Conservation (phyloP, 805 yeast genomes). For the Vanderwaltozyma tropicalis region DNA sequence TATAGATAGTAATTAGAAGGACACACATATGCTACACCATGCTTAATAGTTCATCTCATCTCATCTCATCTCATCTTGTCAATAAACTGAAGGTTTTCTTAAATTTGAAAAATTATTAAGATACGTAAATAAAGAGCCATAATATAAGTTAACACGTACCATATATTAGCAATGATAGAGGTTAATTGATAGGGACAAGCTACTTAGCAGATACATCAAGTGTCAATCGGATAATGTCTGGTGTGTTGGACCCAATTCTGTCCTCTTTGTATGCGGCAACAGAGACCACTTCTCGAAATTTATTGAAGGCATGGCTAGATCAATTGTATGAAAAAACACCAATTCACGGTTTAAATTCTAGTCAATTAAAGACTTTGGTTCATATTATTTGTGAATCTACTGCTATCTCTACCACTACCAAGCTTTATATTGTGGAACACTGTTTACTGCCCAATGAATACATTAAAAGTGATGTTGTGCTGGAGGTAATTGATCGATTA, state of each 20-base stretch:
- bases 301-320: background rate
- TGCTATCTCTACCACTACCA: constrained; percentile 10
- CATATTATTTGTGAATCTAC: constrained; percentile 12
- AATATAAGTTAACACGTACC: too few relatives aligned
- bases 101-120: too few relatives aligned
- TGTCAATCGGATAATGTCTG: background rate
- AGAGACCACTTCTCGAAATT: background rate
- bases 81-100: too few relatives aligned
- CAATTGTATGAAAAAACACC: constrained; percentile 8
- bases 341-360: constrained; percentile 14
- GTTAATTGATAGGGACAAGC: too few relatives aligned
- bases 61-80: too few relatives aligned
- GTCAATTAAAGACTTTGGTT: constrained; percentile 9
- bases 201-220: background rate
- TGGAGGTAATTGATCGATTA: constrained; percentile 22
- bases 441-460: constrained; percentile 24
- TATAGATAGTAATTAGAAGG: too few relatives aligned
- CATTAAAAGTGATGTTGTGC: constrained; percentile 18
- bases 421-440: constrained; percentile 17
- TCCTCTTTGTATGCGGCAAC: background rate
- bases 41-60: too few relatives aligned
- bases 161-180: too few relatives aligned
- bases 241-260: background rate
- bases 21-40: too few relatives aligned
- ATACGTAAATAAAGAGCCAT: too few relatives aligned